phyloP scores from a whole-genome alignment of 2,329 filamentous ascomycete species.

The Alternaria gaisen region DNA sequence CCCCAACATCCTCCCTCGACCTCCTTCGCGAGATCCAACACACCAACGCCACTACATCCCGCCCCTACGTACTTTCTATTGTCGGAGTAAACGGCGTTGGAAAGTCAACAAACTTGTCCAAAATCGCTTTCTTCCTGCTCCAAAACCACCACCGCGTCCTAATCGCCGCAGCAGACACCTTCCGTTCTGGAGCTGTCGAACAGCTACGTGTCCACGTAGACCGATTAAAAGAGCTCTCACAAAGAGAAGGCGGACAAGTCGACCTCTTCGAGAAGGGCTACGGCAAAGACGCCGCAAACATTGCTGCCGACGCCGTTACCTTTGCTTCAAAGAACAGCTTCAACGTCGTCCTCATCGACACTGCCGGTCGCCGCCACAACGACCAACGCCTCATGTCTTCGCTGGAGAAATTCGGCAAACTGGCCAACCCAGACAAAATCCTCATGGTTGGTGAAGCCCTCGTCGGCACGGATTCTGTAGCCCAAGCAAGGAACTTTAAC shows the following conservation, averaged over 20 bases:
- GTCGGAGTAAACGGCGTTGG: conserved; percentile 98
- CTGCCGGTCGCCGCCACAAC: conserved; percentile 92
- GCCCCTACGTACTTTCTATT: conserved; percentile 97
- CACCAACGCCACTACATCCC: conserved; percentile 70
- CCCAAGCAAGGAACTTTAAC: conserved; percentile 96
- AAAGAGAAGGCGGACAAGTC: conserved; percentile 80
- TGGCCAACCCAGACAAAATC: conserved; percentile 96
- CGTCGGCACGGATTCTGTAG: conserved; percentile 93
- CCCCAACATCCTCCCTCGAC: conserved; percentile 92
- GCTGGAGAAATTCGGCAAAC: conserved; percentile 95
- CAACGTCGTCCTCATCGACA: conserved; percentile 97
- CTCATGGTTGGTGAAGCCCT: conserved; percentile 95
- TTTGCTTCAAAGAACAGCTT: conserved; percentile 78
- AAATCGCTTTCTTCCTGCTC: conserved; percentile 96
- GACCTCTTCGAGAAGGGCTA: conserved; percentile 98
- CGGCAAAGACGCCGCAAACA: conserved; percentile 94
- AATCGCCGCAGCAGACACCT: conserved; percentile 94
- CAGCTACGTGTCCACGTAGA: conserved; percentile 95
- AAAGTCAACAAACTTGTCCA: conserved; percentile 96
- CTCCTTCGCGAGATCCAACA: conserved; percentile 88
- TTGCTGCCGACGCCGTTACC: conserved; percentile 91
- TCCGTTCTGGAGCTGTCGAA: conserved; percentile 95
- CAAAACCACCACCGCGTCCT: conserved; percentile 97
- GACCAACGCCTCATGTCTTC: conserved; percentile 96
- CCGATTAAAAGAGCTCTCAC: conserved; percentile 87